Evolutionary conservation across 2,329 filamentous ascomycete species (phyloP).

Genomic region (Huntiella decipiens): DNA sequence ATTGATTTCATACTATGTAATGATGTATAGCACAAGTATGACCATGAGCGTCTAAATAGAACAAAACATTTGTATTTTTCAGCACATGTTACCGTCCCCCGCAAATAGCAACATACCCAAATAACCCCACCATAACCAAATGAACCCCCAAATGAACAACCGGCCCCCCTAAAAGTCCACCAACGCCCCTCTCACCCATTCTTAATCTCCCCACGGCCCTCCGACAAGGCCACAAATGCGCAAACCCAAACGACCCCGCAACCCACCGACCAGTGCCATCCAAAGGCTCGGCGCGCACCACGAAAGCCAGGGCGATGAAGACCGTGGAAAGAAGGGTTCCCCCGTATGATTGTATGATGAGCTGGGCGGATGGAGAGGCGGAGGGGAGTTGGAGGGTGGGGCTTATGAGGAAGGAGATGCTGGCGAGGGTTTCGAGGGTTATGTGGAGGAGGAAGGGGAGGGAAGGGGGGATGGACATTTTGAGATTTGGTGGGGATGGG

Average conservation of each 20-base stretch:
- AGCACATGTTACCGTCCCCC: neutral
- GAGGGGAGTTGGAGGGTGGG: conserved; percentile 25
- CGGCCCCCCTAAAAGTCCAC: conserved; percentile 25
- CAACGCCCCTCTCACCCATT: conserved; percentile 6
- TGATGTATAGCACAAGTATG: neutral
- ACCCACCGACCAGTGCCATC: conserved; percentile 19
- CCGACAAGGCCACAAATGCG: conserved; percentile 29
- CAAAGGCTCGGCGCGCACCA: conserved; percentile 15
- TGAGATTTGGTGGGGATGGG: neutral
- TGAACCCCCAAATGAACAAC: conserved; percentile 27
- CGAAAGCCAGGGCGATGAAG: conserved; percentile 23
- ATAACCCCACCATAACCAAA: conserved; percentile 19
- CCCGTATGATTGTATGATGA: conserved; percentile 29
- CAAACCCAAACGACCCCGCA: conserved; percentile 25
- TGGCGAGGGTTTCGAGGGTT: conserved; percentile 24
- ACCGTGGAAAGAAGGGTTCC: conserved; percentile 27
- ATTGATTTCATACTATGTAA: neutral
- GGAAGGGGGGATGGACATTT: conserved; percentile 11
- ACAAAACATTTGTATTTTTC: neutral
- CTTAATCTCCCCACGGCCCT: conserved; percentile 23
- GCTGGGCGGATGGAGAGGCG: conserved; percentile 21
- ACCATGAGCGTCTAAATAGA: neutral
- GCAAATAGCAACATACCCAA: conserved; percentile 14
- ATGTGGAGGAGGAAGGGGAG: conserved; percentile 22
- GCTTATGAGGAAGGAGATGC: conserved; percentile 25